phyloP scores from a whole-genome alignment of 768 basidiomycete species.

The Lentinula detonsa region DNA sequence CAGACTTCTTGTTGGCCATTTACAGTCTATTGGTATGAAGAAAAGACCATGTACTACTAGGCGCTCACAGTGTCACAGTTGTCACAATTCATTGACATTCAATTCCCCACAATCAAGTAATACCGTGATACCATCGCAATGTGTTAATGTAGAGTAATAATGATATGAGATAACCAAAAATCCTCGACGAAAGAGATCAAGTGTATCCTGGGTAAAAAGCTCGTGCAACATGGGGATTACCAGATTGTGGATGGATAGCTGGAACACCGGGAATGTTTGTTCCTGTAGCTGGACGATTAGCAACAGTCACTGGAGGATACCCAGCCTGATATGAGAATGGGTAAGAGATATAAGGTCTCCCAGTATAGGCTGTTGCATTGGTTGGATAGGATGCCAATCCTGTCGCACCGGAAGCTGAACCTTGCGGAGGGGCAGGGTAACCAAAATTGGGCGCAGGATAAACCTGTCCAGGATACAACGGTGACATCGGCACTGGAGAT shows the following conservation, averaged over 20 bases:
- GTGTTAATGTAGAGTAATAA: neutral
- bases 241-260: neutral
- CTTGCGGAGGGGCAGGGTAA: neutral
- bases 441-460: neutral
- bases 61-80: neutral
- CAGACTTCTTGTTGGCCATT: conserved; percentile 7
- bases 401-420: neutral
- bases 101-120: no score
- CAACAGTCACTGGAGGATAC: neutral
- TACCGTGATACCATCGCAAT: neutral
- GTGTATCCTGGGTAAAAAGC: neutral
- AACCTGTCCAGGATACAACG: neutral
- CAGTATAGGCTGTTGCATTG: neutral
- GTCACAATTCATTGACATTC: neutral
- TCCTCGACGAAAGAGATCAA: neutral
- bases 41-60: no score
- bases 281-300: neutral
- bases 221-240: neutral
- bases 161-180: neutral
- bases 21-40: neutral
- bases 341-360: conserved; percentile 1
- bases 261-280: neutral
- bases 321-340: neutral
- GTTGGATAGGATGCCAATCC: neutral
- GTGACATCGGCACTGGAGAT: neutral